phyloP scores from a whole-genome alignment of 2,329 filamentous ascomycete genomes.

The Thelonectria olida region DNA sequence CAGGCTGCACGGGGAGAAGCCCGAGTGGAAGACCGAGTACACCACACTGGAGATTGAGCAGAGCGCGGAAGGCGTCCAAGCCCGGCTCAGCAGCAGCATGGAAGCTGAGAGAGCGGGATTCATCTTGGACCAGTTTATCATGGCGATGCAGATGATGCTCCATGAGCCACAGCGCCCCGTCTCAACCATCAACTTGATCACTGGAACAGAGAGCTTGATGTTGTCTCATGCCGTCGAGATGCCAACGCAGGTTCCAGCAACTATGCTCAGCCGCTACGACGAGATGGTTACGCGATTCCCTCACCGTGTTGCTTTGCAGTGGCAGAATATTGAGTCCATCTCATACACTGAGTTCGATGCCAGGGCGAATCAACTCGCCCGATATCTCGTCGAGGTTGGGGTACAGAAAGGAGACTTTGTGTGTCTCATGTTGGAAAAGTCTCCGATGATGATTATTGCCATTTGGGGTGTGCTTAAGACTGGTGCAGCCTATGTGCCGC shows the following conservation, averaged over 20 bases:
- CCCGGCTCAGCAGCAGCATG: slow-evolving; percentile 15
- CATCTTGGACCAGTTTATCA: slow-evolving; percentile 9
- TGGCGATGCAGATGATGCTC: not conserved
- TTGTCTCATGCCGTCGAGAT: slow-evolving; percentile 11
- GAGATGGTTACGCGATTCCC: slow-evolving; percentile 11
- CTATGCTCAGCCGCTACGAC: slow-evolving; percentile 10
- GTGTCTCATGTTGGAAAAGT: slow-evolving; percentile 26
- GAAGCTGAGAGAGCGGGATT: slow-evolving; percentile 4
- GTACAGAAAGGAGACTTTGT: slow-evolving; percentile 13
- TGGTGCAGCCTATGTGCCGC: slow-evolving; percentile 30
- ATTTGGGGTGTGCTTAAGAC: slow-evolving; percentile 32
- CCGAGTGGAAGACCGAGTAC: not conserved
- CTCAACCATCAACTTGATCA: not conserved
- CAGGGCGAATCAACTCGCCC: slow-evolving; percentile 3
- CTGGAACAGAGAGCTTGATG: not conserved
- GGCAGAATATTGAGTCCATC: not conserved
- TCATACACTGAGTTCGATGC: slow-evolving; percentile 6
- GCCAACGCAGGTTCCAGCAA: not conserved
- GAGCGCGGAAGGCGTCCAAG: not conserved
- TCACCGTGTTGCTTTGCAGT: slow-evolving; percentile 11
- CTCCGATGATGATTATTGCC: slow-evolving; percentile 23
- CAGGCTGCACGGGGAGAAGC: not conserved
- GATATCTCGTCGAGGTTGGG: not conserved
- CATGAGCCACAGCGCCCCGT: slow-evolving; percentile 3
- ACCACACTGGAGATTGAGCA: not conserved